Evolutionary conservation across 78 protist species (phyloP), one percentile per base, ranked within the genome.

Genomic region (Dictyostelium discoideum): DNA sequence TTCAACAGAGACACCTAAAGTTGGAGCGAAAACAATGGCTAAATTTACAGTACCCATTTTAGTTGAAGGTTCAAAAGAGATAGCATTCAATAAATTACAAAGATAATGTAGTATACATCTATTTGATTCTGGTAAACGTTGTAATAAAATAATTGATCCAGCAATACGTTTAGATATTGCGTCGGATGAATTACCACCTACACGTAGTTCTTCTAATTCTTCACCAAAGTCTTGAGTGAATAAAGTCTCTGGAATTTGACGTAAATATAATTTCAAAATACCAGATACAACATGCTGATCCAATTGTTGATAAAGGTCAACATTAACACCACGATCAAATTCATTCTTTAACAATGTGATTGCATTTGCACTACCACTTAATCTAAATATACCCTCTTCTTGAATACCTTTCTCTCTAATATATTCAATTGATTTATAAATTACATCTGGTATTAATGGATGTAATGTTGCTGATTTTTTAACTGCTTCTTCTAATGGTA

Each of bases 211-310:
- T 22, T 89, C 94, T 1, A 89, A 37, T 22, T 89, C 94, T 0
- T 89, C 94, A 22, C 79, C 46, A 67, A 80, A 89, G 1, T 67
- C 22, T 11, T 63, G 57, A 26, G 94, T 89, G 54, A 89, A 89
- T 3, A 93, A 26, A 11, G 96, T 86, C 77, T 93, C 96, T 22
- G 96, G 96, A 16, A 93, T 81, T 63, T 85, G 93, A 26, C 96
- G 57, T 7, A 85, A 50, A 50, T 60, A 93, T n/a, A 93, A 78
- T 44, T 93, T 93, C n/a, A 93, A 79, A n/a, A 93, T 86, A 18
- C 96, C 96, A 57, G 82, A 16, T 2, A 93, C 92, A 54, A 93
- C 92, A 73, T 93, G 96, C 50, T 84, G 93, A 24, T 93, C 96
- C 48, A 81, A n/a, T 74, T 81, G 92, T 20, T 11, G 37, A 3